phyloP scores from a whole-genome alignment of 148 eudicot genomes.

The Pouteria glomerata region DNA sequence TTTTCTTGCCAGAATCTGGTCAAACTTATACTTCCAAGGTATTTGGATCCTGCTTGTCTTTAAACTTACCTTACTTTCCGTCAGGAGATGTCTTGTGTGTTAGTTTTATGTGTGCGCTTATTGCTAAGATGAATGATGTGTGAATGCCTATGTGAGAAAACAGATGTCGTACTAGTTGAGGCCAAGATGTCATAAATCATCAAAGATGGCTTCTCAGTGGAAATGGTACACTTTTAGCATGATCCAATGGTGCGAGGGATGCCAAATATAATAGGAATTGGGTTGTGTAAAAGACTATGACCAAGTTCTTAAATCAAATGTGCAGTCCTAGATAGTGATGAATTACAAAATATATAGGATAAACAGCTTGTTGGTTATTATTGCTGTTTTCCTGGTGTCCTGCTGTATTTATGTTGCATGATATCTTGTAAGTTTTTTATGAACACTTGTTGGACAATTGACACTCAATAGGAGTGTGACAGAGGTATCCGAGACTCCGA shows the following conservation, averaged over 20 bases:
- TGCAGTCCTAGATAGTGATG: background rate
- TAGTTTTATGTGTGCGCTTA: background rate
- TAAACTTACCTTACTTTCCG: background rate
- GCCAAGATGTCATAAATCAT: background rate
- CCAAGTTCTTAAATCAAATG: background rate
- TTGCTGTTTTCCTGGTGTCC: too few species aligned
- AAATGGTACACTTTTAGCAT: background rate
- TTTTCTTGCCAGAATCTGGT: conserved; percentile 18
- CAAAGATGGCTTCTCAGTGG: background rate
- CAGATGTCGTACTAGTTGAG: background rate
- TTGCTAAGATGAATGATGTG: background rate
- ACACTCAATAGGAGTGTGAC: too few species aligned
- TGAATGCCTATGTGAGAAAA: background rate
- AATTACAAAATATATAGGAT: background rate
- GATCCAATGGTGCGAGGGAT: background rate
- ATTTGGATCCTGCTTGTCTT: background rate
- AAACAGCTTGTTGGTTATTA: too few species aligned
- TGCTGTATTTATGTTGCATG: too few species aligned
- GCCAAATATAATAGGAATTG: background rate
- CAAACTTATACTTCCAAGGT: conserved; percentile 21
- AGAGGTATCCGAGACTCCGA: too few species aligned
- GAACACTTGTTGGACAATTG: too few species aligned
- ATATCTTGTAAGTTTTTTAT: too few species aligned
- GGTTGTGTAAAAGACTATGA: background rate
- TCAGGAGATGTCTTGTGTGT: background rate